These are phyloP conservation scores for Yamadazyma songkhlaensis DNA, from an alignment of 1,139 yeast genomes.

Conservation along the genomic window DNA sequence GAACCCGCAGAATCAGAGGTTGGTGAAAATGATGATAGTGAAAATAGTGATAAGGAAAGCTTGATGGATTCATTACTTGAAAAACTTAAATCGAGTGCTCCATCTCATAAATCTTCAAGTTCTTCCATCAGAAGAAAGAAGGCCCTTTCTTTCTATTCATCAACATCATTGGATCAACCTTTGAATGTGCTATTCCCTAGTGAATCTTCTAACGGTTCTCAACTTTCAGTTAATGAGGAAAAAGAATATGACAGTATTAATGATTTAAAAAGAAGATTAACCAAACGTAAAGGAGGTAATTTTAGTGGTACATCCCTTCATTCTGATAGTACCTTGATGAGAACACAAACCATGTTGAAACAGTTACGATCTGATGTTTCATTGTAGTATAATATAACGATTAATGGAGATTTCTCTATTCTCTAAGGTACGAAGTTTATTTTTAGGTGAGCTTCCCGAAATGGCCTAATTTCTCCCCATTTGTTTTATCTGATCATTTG, in stretches of 20 bases:
- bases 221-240: conserved; percentile 1
- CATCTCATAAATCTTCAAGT: conserved; percentile 18
- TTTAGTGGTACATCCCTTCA: conserved; percentile 14
- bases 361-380: conserved; percentile 22
- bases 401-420: background rate
- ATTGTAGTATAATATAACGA: conserved; percentile 3
- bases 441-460: background rate
- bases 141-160: conserved; percentile 36
- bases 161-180: conserved; percentile 25
- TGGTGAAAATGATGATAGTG: conserved; percentile 10
- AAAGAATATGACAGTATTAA: conserved; percentile 41
- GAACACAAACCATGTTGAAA: conserved; percentile 45
- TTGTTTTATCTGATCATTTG: too few species aligned
- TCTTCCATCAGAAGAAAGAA: conserved; percentile 29
- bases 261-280: conserved; percentile 36
- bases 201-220: background rate
- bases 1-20: conserved; percentile 9
- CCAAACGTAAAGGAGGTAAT: conserved; percentile 25
- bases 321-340: conserved; percentile 28
- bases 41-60: conserved; percentile 13
- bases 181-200: conserved; percentile 1
- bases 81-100: conserved; percentile 33
- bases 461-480: too few species aligned
- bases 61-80: conserved; percentile 40
- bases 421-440: background rate